A percentile compares a stretch with the other conserved stretches of the same genome.
phyloP scores from a whole-genome alignment of 202 grass and related monocot species.

The Zoysia matrella region DNA sequence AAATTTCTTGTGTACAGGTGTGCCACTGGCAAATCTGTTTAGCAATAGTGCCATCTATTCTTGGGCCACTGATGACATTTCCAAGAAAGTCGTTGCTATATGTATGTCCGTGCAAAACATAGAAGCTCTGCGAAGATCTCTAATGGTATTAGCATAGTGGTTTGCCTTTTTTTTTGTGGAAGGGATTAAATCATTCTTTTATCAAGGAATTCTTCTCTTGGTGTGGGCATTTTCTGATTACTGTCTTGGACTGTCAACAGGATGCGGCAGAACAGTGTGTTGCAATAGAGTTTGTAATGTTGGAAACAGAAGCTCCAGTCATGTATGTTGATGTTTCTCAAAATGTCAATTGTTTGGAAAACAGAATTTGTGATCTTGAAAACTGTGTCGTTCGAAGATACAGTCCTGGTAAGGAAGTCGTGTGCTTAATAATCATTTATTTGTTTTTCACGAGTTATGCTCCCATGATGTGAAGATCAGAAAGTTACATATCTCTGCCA shows the following conservation, averaged over 20 bases:
- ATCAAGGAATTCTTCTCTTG: slow-evolving; percentile 5
- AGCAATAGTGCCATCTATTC: slow-evolving; percentile 74
- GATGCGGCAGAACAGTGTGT: slow-evolving; percentile 90
- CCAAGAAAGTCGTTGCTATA: slow-evolving; percentile 90
- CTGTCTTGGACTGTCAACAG: slow-evolving; percentile 47
- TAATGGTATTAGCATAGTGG: slow-evolving; percentile 59
- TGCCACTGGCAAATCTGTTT: slow-evolving; percentile 66
- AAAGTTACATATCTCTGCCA: not conserved
- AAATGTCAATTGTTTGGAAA: slow-evolving; percentile 48
- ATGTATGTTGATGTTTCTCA: slow-evolving; percentile 39
- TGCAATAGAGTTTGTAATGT: slow-evolving; percentile 76
- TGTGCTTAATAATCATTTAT: not conserved
- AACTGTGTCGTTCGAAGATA: slow-evolving; percentile 80
- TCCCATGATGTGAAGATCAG: not conserved
- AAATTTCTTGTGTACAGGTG: slow-evolving; percentile 51
- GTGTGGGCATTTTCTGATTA: slow-evolving; percentile 2
- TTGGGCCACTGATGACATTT: slow-evolving; percentile 78
- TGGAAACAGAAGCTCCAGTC: slow-evolving; percentile 58
- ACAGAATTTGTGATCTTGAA: slow-evolving; percentile 83
- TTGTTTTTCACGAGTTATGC: not conserved
- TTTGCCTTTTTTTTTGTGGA: slow-evolving; percentile 24
- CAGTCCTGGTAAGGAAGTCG: slow-evolving; percentile 60
- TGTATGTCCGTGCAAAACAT: slow-evolving; percentile 65
- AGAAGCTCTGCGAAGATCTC: slow-evolving; percentile 68
- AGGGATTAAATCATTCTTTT: not conserved